Base-by-base conservation (phyloP, 345 rosid species). In the Fremontodendron californicum region DNA sequence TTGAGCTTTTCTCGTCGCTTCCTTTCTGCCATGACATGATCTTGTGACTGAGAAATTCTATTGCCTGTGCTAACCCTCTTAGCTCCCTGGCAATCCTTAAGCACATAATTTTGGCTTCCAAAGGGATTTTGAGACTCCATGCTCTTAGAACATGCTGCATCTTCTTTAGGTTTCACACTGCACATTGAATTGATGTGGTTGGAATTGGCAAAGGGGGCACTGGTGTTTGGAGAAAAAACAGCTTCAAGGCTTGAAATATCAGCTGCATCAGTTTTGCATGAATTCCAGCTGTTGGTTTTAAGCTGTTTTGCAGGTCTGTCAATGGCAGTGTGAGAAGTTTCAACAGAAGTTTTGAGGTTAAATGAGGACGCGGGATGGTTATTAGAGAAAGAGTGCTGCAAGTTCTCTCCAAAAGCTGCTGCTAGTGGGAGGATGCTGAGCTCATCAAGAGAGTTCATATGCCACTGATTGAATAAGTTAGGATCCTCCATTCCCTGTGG, bases 1-100 rank as follows among this genome's bases (percentile, higher is more conserved):
- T 89, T 90, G 79, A 90, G 90, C 89, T 85, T 87, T 80, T 90
- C 94, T 19, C 94, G 79, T 23, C 92, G 80, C 76, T 88, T 90
- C 78, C 94, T 84, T 73, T 90, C 92, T 13, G 94, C 94, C 67
- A 87, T 80, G 65, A 86, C 85, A 80, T 88, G 92, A 84, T 90
- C 89, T 65, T 86, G 89, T 4, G 85, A 61, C 45, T 85, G 89
- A 72, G 89, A 70, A 75, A 78, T 77, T 68, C 84, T 84, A 40
- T 60, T 35, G 54, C 78, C 79, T 33, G 82, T 46, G 78, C 63
- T 71, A 29, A 55, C 62, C 75, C 79, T 78, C 77, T 80, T 81
- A 46, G 71, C 76, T n/a, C 79, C 89, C 1, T 80, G 75, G 51
- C 65, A 39, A n/a, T 79, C 78, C 71, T 84, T 85, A 54, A 82